Base-by-base conservation (phyloP, 306 rosid genomes). In the Mimosa bimucronata region DNA sequence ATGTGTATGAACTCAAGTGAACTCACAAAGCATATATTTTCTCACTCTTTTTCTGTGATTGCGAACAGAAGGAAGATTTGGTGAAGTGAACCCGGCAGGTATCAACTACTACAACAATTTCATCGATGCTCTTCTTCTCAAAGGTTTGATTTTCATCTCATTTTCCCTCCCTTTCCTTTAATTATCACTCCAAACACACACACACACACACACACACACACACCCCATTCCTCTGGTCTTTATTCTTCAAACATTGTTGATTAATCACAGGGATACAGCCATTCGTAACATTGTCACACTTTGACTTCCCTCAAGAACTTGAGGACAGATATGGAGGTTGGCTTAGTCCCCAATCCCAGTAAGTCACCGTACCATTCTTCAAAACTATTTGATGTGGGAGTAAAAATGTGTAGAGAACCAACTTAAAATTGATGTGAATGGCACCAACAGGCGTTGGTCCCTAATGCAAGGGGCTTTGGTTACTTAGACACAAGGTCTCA, bases 11-110 rank as follows among this genome's bases (percentile, higher is more conserved):
- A 9, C 46, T 41, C 9, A 41, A 42, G 46, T 42, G 46, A 42
- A 34, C 38, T 34, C 38, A 34, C 38, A 34, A 34, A 34, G 38
- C 38, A 34, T 34, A 34, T 34, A 34, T 34, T 34, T 42, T 40
- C 9, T 0, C 9, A 7, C 9, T 42, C 15, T 44, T 44, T 12
- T 44, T 48, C n/a, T 14, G n/a, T 48, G 9, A 2, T 14, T 73
- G 25, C 9, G 11, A 28, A 52, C 83, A 90, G 89, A 85, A 79
- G 94, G 94, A 14, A 81, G 84, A 81, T 85, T 87, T 78, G 97
- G 90, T 50, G 30, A 53, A 55, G 74, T 88, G 58, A 92, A 88
- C 72, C 38, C 25, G 55, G 79, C 82, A 25, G 90, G 90, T 74
- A 67, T 88, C 61, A 69, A 38, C 74, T 71, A 82, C 70, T 92